Conservation (phyloP, 768 basidiomycete genomes). For the Wakefieldia striispora region DNA sequence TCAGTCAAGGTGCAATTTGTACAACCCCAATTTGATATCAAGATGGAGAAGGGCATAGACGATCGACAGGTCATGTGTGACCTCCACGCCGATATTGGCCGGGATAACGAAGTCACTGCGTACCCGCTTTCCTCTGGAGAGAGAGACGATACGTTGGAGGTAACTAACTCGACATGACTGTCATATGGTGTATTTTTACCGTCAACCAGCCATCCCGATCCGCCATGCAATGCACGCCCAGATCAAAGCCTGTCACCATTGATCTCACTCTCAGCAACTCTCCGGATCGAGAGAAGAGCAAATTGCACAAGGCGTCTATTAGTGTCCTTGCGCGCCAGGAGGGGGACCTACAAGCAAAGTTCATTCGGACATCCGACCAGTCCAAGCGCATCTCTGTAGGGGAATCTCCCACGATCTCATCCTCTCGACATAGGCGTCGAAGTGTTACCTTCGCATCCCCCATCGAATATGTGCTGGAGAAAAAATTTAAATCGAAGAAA, state of each 20-base stretch:
- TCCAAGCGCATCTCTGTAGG: background rate
- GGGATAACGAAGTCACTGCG: background rate
- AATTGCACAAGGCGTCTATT: background rate
- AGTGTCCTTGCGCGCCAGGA: background rate
- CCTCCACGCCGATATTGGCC: background rate
- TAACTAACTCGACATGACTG: background rate
- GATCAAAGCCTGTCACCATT: conserved; percentile 34
- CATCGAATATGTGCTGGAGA: conserved; percentile 12
- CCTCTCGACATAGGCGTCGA: conserved; percentile 13
- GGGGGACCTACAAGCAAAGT: background rate
- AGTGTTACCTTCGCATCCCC: conserved; percentile 33
- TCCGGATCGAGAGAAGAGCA: conserved; percentile 15
- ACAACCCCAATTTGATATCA: background rate
- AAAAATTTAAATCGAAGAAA: background rate
- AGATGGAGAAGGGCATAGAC: conserved; percentile 1
- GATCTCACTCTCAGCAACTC: conserved; percentile 42
- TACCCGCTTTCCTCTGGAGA: conserved; percentile 2
- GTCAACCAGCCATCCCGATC: conserved; percentile 10
- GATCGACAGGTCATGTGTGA: background rate
- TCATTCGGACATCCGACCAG: background rate
- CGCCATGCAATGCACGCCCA: conserved; percentile 13
- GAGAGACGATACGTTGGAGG: conserved; percentile 8
- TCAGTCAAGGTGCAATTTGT: background rate
- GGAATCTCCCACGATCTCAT: background rate
- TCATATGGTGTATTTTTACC: background rate